Evolutionary conservation across 176 grass and related monocot species (phyloP).

Genomic region (Sorghum bicolor): DNA sequence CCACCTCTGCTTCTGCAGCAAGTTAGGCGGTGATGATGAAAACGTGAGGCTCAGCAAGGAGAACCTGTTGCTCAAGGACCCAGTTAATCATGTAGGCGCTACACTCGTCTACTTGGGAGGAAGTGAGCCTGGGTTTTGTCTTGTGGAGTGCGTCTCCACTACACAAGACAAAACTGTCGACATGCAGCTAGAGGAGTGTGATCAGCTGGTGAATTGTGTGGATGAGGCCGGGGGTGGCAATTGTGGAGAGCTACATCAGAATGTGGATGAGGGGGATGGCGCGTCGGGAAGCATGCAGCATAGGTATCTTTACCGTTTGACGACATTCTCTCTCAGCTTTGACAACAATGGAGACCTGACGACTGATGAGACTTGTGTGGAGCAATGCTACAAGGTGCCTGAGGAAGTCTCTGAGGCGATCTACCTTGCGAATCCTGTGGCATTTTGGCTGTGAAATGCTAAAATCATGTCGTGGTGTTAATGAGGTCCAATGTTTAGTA

Average conservation of each 20-base stretch:
- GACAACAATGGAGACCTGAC: slow-evolving; percentile 19
- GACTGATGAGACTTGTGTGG: background rate
- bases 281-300: background rate
- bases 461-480: slow-evolving; percentile 17
- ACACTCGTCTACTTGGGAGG: background rate
- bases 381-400: slow-evolving; percentile 31
- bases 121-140: background rate
- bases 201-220: background rate
- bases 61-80: background rate
- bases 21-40: background rate
- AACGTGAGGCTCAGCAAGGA: background rate
- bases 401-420: background rate
- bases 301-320: background rate
- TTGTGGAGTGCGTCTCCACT: background rate
- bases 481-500: background rate
- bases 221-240: background rate
- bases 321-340: slow-evolving; percentile 13
- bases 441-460: slow-evolving; percentile 29
- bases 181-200: background rate
- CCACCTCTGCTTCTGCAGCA: background rate
- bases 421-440: background rate
- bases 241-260: slow-evolving; percentile 19
- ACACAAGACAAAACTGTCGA: background rate
- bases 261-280: slow-evolving; percentile 8
- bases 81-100: background rate